Conservation (phyloP, 192 early-diverging fungal species). For the Chytriomyces sp. region DNA sequence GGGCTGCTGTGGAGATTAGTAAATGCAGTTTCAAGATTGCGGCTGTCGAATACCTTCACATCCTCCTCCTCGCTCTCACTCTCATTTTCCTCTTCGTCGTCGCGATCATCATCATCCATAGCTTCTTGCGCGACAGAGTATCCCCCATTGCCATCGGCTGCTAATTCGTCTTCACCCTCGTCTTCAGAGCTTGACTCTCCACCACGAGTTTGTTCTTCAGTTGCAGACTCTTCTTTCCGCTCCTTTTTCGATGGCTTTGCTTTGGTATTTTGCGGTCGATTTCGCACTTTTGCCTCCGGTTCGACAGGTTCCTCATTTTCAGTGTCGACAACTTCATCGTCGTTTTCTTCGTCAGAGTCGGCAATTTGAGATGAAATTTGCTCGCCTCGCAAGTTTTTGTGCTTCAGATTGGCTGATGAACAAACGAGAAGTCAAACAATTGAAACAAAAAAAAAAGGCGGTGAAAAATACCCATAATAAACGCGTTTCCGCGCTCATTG, state of each 20-base stretch:
- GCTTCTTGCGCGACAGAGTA: not conserved
- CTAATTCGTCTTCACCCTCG: not conserved
- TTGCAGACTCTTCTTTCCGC: not conserved
- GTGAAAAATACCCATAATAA: conserved; percentile 22
- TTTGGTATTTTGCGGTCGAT: not conserved
- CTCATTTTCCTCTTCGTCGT: conserved; percentile 9
- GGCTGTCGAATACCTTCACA: not conserved
- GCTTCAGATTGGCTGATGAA: conserved; percentile 31
- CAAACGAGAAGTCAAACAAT: not conserved
- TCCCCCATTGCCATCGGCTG: not conserved
- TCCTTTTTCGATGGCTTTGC: not conserved
- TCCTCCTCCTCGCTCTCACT: not conserved
- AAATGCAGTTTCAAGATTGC: not conserved
- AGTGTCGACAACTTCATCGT: not conserved
- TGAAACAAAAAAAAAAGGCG: not conserved
- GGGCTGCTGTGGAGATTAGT: not conserved
- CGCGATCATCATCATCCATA: not conserved
- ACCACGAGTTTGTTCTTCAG: not conserved
- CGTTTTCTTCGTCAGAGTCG: conserved; percentile 24
- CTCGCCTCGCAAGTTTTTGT: conserved; percentile 28
- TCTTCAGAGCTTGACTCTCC: not conserved
- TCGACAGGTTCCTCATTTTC: not conserved
- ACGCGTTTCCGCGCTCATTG: conserved; percentile 25
- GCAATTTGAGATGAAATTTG: conserved; percentile 30
- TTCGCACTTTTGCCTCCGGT: not conserved